Evolutionary conservation across 2,329 filamentous ascomycete species (phyloP), one percentile per base, ranked within the genome.

Genomic region (Hymenotorrendiella dingleyae): DNA sequence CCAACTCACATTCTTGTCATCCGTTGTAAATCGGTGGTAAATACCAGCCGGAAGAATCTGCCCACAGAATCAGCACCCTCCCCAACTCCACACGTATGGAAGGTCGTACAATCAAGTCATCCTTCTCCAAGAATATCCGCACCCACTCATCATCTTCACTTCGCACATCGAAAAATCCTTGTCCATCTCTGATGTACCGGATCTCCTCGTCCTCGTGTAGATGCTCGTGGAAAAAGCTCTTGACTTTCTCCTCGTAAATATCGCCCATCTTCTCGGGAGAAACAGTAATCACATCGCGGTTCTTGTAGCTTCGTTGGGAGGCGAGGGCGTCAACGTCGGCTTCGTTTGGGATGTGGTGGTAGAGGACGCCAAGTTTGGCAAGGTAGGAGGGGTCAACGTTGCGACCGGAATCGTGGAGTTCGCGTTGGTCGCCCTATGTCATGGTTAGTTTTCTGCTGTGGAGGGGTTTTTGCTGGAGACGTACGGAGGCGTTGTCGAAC

Each of bases 131-230:
- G 58, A 73, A 70, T 48, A 98, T 89, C 46, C 93, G 73, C 45
- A 98, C 79, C 93, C 93, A 98, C 53, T 85, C 80, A 60, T 97
- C 91, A 16, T 76, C 78, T 64, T 84, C 72, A 59, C 80, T 83
- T 36, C 93, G 73, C 3, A 98, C 90, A 66, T 98, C 93, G 62
- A 98, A 98, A 65, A 85, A 98, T 0, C 93, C 93, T 42, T 78
- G 76, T 0, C 93, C 93, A 48, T 84, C 90, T 23, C 88, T 73
- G 54, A 98, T 90, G 60, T 96, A 98, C 36, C 93, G 75, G 54
- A 98, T 98, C 74, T 98, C 93, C 69, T 98, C 93, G 56, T 98
- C 93, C 70, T 98, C 93, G 63, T 98, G 93, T 57, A 98, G 66
- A 64, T 98, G 93, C 73, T 98, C 93, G 57, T 85, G 65, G 70